Conservation (phyloP, 2,329 filamentous ascomycete species). For the Phialophora verrucosa region DNA sequence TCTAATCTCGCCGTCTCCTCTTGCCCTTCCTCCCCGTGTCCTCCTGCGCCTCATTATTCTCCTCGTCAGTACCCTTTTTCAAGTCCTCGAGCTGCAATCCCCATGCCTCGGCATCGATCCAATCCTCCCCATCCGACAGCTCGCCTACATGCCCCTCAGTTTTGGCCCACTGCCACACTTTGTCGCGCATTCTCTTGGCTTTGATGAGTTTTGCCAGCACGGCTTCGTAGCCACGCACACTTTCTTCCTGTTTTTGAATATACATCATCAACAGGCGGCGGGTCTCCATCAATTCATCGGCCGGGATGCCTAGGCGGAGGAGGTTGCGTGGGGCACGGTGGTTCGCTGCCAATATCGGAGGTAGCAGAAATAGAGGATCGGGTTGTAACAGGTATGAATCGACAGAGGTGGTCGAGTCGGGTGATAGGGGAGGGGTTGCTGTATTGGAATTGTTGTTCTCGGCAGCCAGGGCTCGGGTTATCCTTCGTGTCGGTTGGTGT, state of each 20-base stretch:
- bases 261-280: constrained; percentile 65
- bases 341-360: constrained; percentile 57
- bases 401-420: constrained; percentile 44
- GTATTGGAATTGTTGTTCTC: constrained; percentile 45
- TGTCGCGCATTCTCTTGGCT: constrained; percentile 64
- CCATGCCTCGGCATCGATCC: constrained; percentile 69
- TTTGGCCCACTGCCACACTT: constrained; percentile 66
- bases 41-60: constrained; percentile 56
- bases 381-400: constrained; percentile 51
- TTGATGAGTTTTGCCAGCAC: constrained; percentile 63
- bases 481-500: constrained; percentile 51
- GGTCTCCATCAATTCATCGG: constrained; percentile 66
- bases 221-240: constrained; percentile 61
- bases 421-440: constrained; percentile 38
- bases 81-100: constrained; percentile 60
- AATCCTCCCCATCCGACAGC: constrained; percentile 71
- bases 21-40: constrained; percentile 36
- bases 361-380: constrained; percentile 64
- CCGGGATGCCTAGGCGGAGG: constrained; percentile 60
- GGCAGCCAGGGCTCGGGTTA: constrained; percentile 53
- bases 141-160: constrained; percentile 68
- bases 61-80: constrained; percentile 65
- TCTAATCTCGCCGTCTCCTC: constrained; percentile 36
- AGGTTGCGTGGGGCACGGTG: constrained; percentile 59
- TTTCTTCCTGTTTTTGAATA: constrained; percentile 70